phyloP scores from a whole-genome alignment of 2,329 filamentous ascomycete species.

The Atkinsonella hypoxylon region DNA sequence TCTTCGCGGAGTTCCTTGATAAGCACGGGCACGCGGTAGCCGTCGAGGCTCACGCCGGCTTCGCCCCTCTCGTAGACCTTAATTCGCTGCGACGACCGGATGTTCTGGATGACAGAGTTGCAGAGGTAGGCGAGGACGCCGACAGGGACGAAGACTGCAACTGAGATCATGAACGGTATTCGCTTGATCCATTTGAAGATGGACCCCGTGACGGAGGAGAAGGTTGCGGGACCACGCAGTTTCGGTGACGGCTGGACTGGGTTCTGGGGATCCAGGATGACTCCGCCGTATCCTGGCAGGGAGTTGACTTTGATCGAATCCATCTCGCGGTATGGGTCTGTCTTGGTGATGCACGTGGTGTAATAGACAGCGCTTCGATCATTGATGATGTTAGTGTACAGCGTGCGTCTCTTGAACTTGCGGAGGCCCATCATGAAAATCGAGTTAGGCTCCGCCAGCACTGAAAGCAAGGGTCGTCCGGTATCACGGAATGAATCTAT shows the following conservation, averaged over 20 bases:
- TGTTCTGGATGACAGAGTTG: slow-evolving; percentile 66
- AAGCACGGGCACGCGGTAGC: slow-evolving; percentile 66
- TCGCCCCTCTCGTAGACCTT: slow-evolving; percentile 61
- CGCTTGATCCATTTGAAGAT: slow-evolving; percentile 30
- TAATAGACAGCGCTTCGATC: slow-evolving; percentile 75
- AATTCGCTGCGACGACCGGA: slow-evolving; percentile 64
- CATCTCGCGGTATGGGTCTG: slow-evolving; percentile 62
- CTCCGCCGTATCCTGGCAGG: slow-evolving; percentile 57
- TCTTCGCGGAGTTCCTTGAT: slow-evolving; percentile 64
- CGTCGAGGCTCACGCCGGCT: slow-evolving; percentile 52
- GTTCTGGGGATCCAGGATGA: slow-evolving; percentile 58
- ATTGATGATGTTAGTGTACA: slow-evolving; percentile 83
- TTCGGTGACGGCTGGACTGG: slow-evolving; percentile 42
- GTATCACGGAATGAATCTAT: slow-evolving; percentile 80
- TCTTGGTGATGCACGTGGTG: slow-evolving; percentile 66
- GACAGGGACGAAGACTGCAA: slow-evolving; percentile 63
- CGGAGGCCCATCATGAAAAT: slow-evolving; percentile 75
- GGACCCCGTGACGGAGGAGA: slow-evolving; percentile 21
- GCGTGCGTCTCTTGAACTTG: slow-evolving; percentile 60
- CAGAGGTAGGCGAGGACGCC: slow-evolving; percentile 59
- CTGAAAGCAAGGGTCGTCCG: slow-evolving; percentile 63
- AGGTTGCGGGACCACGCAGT: slow-evolving; percentile 13
- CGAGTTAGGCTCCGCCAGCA: slow-evolving; percentile 72
- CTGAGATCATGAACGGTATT: slow-evolving; percentile 50
- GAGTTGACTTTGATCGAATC: slow-evolving; percentile 61